Percentiles rank a stretch among this genome's conserved stretches.
Conservation (phyloP, 495 filamentous ascomycete species). For the Mycothermus thermophilus region DNA sequence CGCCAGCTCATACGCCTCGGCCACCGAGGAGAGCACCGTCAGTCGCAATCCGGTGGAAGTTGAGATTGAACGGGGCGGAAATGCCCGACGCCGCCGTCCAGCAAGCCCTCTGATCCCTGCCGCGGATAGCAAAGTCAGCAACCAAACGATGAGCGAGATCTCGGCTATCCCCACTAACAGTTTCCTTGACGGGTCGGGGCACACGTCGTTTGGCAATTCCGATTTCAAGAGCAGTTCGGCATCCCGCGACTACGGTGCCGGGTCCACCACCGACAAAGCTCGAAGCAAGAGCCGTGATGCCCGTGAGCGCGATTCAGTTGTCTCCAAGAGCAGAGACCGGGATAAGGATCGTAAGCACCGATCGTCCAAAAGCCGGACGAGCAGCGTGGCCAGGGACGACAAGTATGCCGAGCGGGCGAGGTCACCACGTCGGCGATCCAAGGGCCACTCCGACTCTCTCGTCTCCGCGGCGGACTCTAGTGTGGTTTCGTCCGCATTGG, state of each 20-base stretch:
- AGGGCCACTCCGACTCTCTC: conserved; percentile 46
- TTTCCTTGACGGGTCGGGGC: conserved; percentile 59
- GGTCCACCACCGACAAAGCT: conserved; percentile 37
- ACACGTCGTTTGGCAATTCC: conserved; percentile 14
- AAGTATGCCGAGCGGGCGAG: conserved; percentile 31
- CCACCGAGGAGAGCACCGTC: conserved; percentile 61
- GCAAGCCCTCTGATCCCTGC: conserved; percentile 42
- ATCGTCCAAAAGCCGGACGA: conserved; percentile 41
- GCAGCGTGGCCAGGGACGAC: conserved; percentile 51
- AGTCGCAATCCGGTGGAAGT: conserved; percentile 67
- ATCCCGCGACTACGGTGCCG: conserved; percentile 24
- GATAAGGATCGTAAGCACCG: conserved; percentile 36
- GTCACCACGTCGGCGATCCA: conserved; percentile 47
- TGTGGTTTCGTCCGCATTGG: conserved; percentile 56
- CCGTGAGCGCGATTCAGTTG: conserved; percentile 15
- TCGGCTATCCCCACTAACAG: conserved; percentile 84
- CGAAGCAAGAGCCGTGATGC: conserved; percentile 30
- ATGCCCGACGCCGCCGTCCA: conserved; percentile 32
- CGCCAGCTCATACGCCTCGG: conserved; percentile 53
- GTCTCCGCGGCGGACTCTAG: conserved; percentile 58
- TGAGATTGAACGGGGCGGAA: conserved; percentile 42
- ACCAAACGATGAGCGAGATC: conserved; percentile 61
- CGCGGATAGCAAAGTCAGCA: conserved; percentile 43
- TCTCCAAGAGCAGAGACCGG: conserved; percentile 18
- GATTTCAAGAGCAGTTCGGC: conserved; percentile 22